Evolutionary conservation across 1,139 yeast species (phyloP).

Genomic region (Oligophagozyma castellii): DNA sequence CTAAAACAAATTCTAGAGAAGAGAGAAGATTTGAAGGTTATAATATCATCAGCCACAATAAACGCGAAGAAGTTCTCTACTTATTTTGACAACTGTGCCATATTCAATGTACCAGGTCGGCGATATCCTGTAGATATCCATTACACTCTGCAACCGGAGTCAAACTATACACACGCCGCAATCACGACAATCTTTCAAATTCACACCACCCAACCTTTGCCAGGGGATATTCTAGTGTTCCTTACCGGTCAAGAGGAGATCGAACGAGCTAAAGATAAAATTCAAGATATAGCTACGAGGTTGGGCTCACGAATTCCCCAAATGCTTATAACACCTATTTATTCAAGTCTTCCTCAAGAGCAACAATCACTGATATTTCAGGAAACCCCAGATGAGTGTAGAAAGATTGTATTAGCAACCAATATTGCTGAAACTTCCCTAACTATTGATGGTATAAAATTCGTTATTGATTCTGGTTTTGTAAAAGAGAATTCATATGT

Average conservation of each 20-base stretch:
- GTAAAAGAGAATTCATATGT: constrained; percentile 80
- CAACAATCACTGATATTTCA: constrained; percentile 69
- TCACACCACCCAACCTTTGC: constrained; percentile 51
- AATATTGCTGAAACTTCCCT: constrained; percentile 95
- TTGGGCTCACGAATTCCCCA: constrained; percentile 52
- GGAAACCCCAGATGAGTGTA: constrained; percentile 61
- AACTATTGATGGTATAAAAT: constrained; percentile 82
- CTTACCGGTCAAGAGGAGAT: constrained; percentile 93
- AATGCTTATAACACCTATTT: constrained; percentile 72
- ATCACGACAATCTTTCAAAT: constrained; percentile 71
- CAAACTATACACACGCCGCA: constrained; percentile 81
- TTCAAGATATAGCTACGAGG: constrained; percentile 49
- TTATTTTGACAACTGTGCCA: constrained; percentile 73
- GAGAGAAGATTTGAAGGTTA: constrained; percentile 55
- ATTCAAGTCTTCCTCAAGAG: constrained; percentile 81
- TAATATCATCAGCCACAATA: constrained; percentile 90
- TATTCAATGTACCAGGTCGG: constrained; percentile 81
- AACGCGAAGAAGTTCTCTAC: constrained; percentile 75
- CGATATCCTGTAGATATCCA: constrained; percentile 78
- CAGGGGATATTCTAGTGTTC: constrained; percentile 85
- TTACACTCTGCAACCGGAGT: constrained; percentile 79
- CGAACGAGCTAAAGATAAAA: constrained; percentile 61
- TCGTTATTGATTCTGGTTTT: constrained; percentile 85
- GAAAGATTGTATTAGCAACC: constrained; percentile 91
- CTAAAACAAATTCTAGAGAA: constrained; percentile 50